Evolutionary conservation across 2,329 filamentous ascomycete genomes (phyloP), one percentile per base, ranked within the genome.

Genomic region (Triangularia verruculosa): DNA sequence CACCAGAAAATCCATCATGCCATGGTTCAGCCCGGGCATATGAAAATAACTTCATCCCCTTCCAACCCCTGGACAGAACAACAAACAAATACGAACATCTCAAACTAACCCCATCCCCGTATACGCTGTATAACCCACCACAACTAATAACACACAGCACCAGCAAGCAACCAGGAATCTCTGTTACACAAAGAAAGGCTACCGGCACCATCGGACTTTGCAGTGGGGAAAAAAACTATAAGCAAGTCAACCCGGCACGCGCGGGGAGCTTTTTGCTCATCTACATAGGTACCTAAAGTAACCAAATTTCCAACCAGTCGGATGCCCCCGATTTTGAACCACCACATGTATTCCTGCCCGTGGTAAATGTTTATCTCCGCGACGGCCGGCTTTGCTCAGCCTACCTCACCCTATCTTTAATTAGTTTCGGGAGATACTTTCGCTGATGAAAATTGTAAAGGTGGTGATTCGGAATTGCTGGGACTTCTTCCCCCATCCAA

Each of bases 191-290:
- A 6, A 12, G 30, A 6, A 11, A 13, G 28, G 25, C 11, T 34
- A 57, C 32, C 54, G 54, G 54, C 28, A 57, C 54, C 28, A 57
- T 57, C 54, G 54, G 54, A 57, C 54, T 57, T 11, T 47, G n/a
- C 25, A 24, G 25, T 32, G 54, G 54, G 54, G 28, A 57, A 57
- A 57, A 28, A 28, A 28, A 28, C 4, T 9, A 9, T 28, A 28
- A n/a, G 27, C 9, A 28, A 4, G 27, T 28, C 27, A 28, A 28
- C 4, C 27, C 39, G 39, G 39, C n/a, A 47, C 39, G 39, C 39
- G 39, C 39, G 39, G 39, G 39, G 20, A 17, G n/a, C n/a, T n/a
- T 47, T 47, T 47, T 47, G 39, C 20, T 7, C 34, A 43, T 43
- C 13, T 43, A n/a, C n/a, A n/a, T n/a, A n/a, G n/a, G n/a, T n/a